phyloP scores from a whole-genome alignment of 768 basidiomycete species.

The Lepiota subincarnata region DNA sequence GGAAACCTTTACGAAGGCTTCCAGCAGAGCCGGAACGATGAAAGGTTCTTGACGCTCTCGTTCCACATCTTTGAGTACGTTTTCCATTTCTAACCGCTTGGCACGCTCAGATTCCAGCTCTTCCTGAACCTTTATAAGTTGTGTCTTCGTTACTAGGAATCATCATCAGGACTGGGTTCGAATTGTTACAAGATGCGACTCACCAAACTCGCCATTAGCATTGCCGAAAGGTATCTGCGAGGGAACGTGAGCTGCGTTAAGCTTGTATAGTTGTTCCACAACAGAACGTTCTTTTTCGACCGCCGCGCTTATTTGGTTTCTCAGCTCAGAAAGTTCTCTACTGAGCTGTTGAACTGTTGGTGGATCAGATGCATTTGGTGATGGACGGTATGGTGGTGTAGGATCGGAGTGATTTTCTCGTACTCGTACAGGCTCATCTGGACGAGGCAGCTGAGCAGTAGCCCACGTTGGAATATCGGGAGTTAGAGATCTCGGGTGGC shows the following conservation, averaged over 20 bases:
- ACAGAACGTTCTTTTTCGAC: constrained; percentile 24
- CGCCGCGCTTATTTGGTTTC: constrained; percentile 21
- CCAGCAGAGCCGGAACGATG: constrained; percentile 51
- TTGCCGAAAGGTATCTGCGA: not conserved
- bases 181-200: not conserved
- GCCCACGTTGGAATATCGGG: no score
- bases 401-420: no score
- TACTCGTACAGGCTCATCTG: no score
- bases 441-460: no score
- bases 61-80: constrained; percentile 40
- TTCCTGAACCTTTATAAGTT: not conserved
- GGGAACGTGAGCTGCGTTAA: constrained; percentile 15
- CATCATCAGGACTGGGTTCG: not conserved
- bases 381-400: no score
- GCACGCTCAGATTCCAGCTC: constrained; percentile 16
- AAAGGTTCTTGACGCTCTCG: constrained; percentile 51
- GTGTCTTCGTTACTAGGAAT: not conserved
- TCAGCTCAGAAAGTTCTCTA: constrained; percentile 23
- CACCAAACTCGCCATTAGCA: not conserved
- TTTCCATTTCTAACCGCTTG: constrained; percentile 39
- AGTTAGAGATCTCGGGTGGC: no score
- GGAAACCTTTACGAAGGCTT: constrained; percentile 48
- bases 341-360: constrained; percentile 19
- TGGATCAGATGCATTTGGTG: not conserved
- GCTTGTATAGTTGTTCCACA: constrained; percentile 20